phyloP scores from a whole-genome alignment of 148 eudicot species.

The Amaranthus cruentus region DNA sequence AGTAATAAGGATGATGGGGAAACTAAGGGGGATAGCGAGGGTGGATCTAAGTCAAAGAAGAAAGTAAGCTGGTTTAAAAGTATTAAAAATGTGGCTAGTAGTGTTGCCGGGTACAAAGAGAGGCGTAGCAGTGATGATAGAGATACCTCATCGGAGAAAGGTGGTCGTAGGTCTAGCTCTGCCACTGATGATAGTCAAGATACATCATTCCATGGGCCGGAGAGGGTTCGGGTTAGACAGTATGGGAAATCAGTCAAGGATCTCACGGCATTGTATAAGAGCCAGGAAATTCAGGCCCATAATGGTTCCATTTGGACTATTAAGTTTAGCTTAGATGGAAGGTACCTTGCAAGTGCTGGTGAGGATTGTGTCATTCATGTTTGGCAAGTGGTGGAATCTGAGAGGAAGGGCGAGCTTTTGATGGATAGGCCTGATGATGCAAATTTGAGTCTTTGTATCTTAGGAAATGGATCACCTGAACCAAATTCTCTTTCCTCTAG shows the following conservation, averaged over 20 bases:
- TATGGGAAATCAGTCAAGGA: slow-evolving; percentile 89
- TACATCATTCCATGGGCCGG: slow-evolving; percentile 75
- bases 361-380: slow-evolving; percentile 93
- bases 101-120: slow-evolving; percentile 59
- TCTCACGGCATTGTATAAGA: slow-evolving; percentile 64
- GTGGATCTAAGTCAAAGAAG: slow-evolving; percentile 59
- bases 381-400: slow-evolving; percentile 75
- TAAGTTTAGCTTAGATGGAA: slow-evolving; percentile 90
- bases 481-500: slow-evolving; percentile 42
- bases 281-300: slow-evolving; percentile 89
- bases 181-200: slow-evolving; percentile 98
- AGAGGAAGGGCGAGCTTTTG: slow-evolving; percentile 73
- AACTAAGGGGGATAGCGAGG: slow-evolving; percentile 40
- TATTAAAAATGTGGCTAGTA: slow-evolving; percentile 71
- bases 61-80: slow-evolving; percentile 80
- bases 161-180: slow-evolving; percentile 83
- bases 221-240: slow-evolving; percentile 72
- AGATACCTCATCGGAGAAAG: slow-evolving; percentile 82
- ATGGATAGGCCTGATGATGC: slow-evolving; percentile 77
- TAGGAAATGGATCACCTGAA: slow-evolving; percentile 76
- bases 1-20: slow-evolving; percentile 26
- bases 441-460: slow-evolving; percentile 49
- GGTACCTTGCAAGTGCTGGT: slow-evolving; percentile 90
- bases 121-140: slow-evolving; percentile 79
- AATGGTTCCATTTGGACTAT: slow-evolving; percentile 90